Evolutionary conservation across 129 eudicot species (phyloP), one percentile per base, ranked within the genome.

Genomic region (Apium graveolens): DNA sequence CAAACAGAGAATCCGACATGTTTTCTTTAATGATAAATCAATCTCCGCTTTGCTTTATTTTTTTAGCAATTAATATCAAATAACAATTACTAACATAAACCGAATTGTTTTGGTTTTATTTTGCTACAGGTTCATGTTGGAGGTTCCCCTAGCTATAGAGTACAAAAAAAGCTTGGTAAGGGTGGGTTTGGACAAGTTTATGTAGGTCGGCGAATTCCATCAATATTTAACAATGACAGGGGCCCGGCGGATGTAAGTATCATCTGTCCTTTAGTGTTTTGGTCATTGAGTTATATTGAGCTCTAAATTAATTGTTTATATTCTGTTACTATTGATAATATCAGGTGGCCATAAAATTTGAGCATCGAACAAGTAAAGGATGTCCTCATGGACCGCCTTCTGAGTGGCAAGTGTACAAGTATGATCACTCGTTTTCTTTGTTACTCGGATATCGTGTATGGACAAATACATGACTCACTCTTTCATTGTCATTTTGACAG

Each of bases 131-230:
- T 93, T 75, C 87, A 84, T 78, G 93, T 93, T 49, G 96, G 93
- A 38, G 87, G 87, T 66, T 93, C 97, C 38, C 97, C 98, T 1
- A 48, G 80, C 18, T 93, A 93, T 84, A 86, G 83, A 77, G 82
- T 93, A 73, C 97, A 89, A 79, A 86, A 80, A 70, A 93, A 93
- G 85, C 86, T 93, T 46, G 97, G 98, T 31, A 93, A 93, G 62
- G 98, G 98, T 65, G 98, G 98, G 11, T 93, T 93, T 76, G 98
- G 98, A 62, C 98, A 93, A 83, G 98, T 93, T 55, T 93, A 91
- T 85, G 90, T 91, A 34, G 98, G 98, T 71, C 91, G 89, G 2
- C 92, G 89, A 11, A 80, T 89, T 51, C 81, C 86, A 84, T 83
- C 90, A 21, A 82, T 85, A 7, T 81, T 83, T 81, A 87, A 89